Percentiles rank a stretch among this genome's conserved stretches.
Evolutionary conservation across 75 land plant genomes (phyloP).

Genomic region (Pseudotsuga menziesii): DNA sequence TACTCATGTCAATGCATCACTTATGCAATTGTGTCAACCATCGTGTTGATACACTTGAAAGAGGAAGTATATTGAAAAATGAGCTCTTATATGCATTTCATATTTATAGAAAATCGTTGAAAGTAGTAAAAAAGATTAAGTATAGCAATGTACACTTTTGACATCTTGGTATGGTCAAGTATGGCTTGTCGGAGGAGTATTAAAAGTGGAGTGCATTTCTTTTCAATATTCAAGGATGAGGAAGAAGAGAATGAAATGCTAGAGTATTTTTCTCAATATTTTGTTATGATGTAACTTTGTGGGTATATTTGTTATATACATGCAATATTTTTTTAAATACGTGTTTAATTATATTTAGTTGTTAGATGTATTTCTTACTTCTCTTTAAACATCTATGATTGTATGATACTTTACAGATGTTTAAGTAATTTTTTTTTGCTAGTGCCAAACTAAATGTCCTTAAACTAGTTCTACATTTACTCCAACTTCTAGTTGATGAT

Average conservation of each 20-base stretch:
- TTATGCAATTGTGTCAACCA: slow-evolving; percentile 34
- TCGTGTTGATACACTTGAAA: slow-evolving; percentile 87
- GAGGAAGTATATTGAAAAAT: slow-evolving; percentile 62
- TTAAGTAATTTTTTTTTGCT: slow-evolving; percentile 80
- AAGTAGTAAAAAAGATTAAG: not conserved
- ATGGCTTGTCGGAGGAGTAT: slow-evolving; percentile 81
- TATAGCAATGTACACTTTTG: not conserved
- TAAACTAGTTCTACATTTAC: slow-evolving; percentile 92
- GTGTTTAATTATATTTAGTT: slow-evolving; percentile 77
- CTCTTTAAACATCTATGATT: slow-evolving; percentile 68
- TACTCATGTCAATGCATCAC: slow-evolving; percentile 72
- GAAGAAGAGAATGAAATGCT: slow-evolving; percentile 97
- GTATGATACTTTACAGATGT: slow-evolving; percentile 90
- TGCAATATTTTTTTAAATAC: slow-evolving; percentile 94
- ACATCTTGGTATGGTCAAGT: slow-evolving; percentile 36
- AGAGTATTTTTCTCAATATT: slow-evolving; percentile 70
- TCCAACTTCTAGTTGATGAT: slow-evolving; percentile 69
- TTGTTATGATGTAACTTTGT: slow-evolving; percentile 91
- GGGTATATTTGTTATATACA: slow-evolving; percentile 94
- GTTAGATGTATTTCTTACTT: slow-evolving; percentile 74
- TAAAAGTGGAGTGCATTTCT: slow-evolving; percentile 94
- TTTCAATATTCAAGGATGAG: slow-evolving; percentile 89
- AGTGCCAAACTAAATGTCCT: slow-evolving; percentile 75
- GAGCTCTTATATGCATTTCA: not conserved
- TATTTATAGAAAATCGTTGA: not conserved